Base-by-base conservation (phyloP, 345 rosid species). In the Aquilaria yunnanensis region DNA sequence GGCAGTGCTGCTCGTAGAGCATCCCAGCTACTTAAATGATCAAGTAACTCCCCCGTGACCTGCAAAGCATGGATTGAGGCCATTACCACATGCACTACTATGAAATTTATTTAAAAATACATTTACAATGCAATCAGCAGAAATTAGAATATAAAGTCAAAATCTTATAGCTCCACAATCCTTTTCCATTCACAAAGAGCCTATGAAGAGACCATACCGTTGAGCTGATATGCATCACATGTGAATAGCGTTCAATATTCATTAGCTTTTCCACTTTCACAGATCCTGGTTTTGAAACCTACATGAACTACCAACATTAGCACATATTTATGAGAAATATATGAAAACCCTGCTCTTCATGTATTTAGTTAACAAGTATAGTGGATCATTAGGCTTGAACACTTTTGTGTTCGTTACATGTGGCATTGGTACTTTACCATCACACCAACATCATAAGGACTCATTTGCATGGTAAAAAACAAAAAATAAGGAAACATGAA, bases 201-300 rank as follows among this genome's bases (percentile, higher is more conserved):
- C 41, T 34, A 51, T 32, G n/a, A n/a, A n/a, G n/a, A n/a, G n/a
- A 52, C 54, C 80, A 55, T 79, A 93, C 96, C 56, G 90, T 90
- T 37, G 99, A 93, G 76, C 97, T 93, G 53, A 93, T 86, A 85
- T 90, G 96, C 99, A 90, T 93, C 54, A 93, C 99, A 79, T 93
- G 97, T 52, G 96, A 93, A 71, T 90, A 93, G 14, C 82, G 78
- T 70, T 93, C 99, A 13, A 90, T 67, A 66, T 88, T 81, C 99
- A 85, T 93, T 68, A 90, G 88, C 84, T 83, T 93, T 78, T 88
- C 90, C 50, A 93, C 96, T 76, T 83, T 83, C 64, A 93, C 96
- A 60, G 95, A 86, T 57, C 99, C 97, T 14, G 92, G 78, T 64
- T 83, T 84, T 37, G 91, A 88, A 47, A 86, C 97, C 90, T 84